A percentile compares a stretch with the other conserved stretches of the same genome.
phyloP scores from a whole-genome alignment of 768 basidiomycete species.

The Naganishia vishniacii region DNA sequence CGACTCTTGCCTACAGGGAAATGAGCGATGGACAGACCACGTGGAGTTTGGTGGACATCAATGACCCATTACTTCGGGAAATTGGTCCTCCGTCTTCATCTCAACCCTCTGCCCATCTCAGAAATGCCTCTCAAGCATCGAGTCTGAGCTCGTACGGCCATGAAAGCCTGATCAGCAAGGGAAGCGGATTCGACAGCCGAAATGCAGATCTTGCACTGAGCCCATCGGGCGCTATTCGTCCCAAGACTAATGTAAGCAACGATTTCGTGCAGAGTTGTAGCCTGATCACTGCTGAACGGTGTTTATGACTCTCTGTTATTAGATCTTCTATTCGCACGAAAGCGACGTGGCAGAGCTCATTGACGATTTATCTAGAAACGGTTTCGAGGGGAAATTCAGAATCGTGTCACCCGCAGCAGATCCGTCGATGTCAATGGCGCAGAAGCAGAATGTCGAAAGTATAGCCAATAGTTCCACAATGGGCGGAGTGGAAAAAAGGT shows the following conservation, averaged over 20 bases:
- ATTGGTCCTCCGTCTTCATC: background rate
- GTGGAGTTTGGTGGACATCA: constrained; percentile 16
- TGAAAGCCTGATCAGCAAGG: constrained; percentile 2
- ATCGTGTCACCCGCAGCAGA: constrained; percentile 16
- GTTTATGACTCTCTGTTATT: no score
- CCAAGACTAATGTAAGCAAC: constrained; percentile 15
- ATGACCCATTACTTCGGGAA: background rate
- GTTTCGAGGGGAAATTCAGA: constrained; percentile 20
- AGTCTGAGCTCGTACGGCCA: constrained; percentile 9
- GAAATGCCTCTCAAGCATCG: background rate
- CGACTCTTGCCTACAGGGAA: constrained; percentile 1
- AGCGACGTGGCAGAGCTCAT: constrained; percentile 17
- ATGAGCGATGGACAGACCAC: constrained; percentile 25
- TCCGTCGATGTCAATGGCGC: background rate
- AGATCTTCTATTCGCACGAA: constrained; percentile 26
- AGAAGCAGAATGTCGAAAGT: background rate
- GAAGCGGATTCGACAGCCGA: constrained; percentile 1
- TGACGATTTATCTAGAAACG: constrained; percentile 23
- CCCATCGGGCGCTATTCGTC: background rate
- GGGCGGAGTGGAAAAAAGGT: background rate
- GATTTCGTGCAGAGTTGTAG: background rate
- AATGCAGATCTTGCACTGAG: constrained; percentile 1
- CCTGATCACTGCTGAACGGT: background rate
- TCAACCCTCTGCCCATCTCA: background rate
- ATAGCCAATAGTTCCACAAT: background rate